These are phyloP conservation scores for Thermothielavioides terrestris DNA, from an alignment of 495 filamentous ascomycete species.

Conservation along the genomic window DNA sequence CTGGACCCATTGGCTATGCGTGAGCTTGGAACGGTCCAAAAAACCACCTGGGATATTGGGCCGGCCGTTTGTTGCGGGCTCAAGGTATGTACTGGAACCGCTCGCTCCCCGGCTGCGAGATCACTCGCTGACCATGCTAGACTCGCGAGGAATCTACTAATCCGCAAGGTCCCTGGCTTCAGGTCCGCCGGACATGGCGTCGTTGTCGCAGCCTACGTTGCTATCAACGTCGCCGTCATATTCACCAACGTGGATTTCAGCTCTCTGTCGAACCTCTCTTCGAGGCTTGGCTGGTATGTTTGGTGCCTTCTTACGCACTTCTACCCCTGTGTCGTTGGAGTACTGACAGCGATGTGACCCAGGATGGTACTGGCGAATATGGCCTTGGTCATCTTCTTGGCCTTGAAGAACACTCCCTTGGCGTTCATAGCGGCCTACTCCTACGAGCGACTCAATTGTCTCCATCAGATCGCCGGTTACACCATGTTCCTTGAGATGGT, in stretches of 20 bases:
- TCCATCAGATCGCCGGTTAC: constrained; percentile 52
- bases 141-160: constrained; percentile 32
- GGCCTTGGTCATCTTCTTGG: constrained; percentile 48
- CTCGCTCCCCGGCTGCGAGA: not conserved
- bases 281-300: constrained; percentile 45
- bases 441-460: constrained; percentile 52
- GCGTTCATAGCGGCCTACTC: constrained; percentile 49
- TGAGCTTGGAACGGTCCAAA: constrained; percentile 15
- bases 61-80: constrained; percentile 18
- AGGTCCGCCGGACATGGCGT: constrained; percentile 44
- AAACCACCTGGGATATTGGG: constrained; percentile 10
- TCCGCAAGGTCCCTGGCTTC: constrained; percentile 41
- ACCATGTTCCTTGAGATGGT: constrained; percentile 39
- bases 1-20: constrained; percentile 32
- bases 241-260: constrained; percentile 39
- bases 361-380: constrained; percentile 50
- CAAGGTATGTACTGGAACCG: constrained; percentile 15
- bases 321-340: too few relatives aligned
- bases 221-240: constrained; percentile 41
- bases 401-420: constrained; percentile 53
- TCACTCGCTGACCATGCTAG: constrained; percentile 14
- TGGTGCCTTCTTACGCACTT: not conserved
- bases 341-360: not conserved
- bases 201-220: constrained; percentile 40
- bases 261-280: constrained; percentile 21